phyloP scores from a whole-genome alignment of 2,329 filamentous ascomycete species.

The Stagonosporopsis cucurbitacearum region DNA sequence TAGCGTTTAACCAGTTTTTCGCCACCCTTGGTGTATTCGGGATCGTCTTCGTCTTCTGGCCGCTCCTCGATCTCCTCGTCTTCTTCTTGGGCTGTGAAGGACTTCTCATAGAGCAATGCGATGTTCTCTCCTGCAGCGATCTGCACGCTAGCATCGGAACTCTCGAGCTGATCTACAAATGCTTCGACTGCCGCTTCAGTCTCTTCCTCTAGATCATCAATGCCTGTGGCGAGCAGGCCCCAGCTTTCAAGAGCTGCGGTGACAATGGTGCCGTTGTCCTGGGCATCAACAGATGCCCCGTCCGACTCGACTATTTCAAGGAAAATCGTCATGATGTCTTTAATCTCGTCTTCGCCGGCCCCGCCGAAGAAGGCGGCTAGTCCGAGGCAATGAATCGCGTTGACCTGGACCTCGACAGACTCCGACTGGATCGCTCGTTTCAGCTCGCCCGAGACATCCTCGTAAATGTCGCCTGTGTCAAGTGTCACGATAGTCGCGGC shows the following conservation, averaged over 20 bases:
- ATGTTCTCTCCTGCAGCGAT: conserved; percentile 81
- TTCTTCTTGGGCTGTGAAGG: conserved; percentile 64
- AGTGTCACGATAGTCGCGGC: conserved; percentile 73
- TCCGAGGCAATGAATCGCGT: conserved; percentile 75
- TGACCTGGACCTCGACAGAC: conserved; percentile 68
- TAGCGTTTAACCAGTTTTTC: conserved; percentile 66
- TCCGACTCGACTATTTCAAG: conserved; percentile 82
- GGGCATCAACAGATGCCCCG: conserved; percentile 72
- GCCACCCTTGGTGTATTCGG: conserved; percentile 36
- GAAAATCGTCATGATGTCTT: conserved; percentile 76
- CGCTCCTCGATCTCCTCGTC: conserved; percentile 60
- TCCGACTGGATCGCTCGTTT: conserved; percentile 71
- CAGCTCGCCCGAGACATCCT: conserved; percentile 63
- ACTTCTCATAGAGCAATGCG: conserved; percentile 81
- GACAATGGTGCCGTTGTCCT: conserved; percentile 74
- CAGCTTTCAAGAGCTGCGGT: conserved; percentile 77
- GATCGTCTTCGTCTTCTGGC: conserved; percentile 56
- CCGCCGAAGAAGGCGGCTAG: conserved; percentile 79
- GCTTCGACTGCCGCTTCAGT: conserved; percentile 77
- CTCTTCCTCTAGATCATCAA: conserved; percentile 75
- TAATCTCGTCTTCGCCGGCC: conserved; percentile 69
- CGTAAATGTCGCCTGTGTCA: conserved; percentile 70
- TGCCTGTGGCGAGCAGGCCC: conserved; percentile 78
- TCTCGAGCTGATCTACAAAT: conserved; percentile 85
- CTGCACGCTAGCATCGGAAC: conserved; percentile 73